Evolutionary conservation across 495 filamentous ascomycete species (phyloP), one percentile per base, ranked within the genome.

Genomic region (Lichina pygmaea): DNA sequence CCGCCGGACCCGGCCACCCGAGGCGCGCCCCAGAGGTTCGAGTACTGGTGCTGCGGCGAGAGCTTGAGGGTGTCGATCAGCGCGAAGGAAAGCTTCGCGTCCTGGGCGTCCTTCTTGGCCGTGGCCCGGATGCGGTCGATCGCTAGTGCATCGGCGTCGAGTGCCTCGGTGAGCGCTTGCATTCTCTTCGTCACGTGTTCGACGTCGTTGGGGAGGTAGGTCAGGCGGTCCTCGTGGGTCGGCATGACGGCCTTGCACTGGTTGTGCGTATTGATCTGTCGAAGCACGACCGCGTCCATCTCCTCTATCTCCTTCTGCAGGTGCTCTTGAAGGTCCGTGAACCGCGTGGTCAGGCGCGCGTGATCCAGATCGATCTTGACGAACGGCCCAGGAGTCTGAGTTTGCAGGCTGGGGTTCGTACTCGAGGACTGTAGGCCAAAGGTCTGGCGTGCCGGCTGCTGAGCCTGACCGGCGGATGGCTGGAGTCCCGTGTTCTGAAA

Each of bases 281-380:
- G 62, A 33, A 76, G 65, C 48, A 93, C 79, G 53, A 70, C 67
- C 15, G 67, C 65, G 56, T 97, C 86, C 49, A 92, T 71, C 10
- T 56, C 54, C 44, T 78, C 71, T 40, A 97, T 77, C 41, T 78
- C 57, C 42, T 70, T 69, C 50, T 92, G 81, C n/a, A 94, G 62
- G 34, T 78, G 70, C 51, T 86, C 78, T 40, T 81, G 71, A 37
- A 91, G 74, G 61, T 93, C 86, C 56, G 77, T 75, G 62, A 84
- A 93, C 46, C 89, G 78, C 7, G 89, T 93, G 0, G 84, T 93
- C 6, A 78, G 71, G 9, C 79, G 69, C 17, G 94, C 64, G 54
- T 81, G 76, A 56, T 66, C 70, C 32, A 79, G 55, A 58, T 85
- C 78, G 34, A 93, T 74, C 45, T 77, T 75, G 13, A 84, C 81